Conservation (phyloP, 805 yeast genomes). For the Zygoascus ofunaensis region DNA sequence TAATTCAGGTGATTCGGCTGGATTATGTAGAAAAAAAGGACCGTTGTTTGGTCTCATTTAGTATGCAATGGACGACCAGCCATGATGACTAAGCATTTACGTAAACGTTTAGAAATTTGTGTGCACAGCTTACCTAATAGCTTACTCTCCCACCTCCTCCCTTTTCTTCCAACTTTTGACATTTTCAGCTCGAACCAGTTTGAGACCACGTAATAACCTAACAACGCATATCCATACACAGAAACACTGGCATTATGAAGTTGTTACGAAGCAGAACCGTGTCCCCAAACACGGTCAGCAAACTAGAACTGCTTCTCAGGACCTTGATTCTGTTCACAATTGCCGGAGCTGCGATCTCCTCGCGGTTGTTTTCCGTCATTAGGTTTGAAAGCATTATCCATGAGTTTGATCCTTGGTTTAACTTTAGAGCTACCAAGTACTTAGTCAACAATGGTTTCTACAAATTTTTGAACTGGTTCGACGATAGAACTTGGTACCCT, state of each 20-base stretch:
- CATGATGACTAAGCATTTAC: no score
- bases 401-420: slow-evolving; percentile 64
- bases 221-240: no score
- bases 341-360: slow-evolving; percentile 85
- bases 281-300: slow-evolving; percentile 2
- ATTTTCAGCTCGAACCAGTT: no score
- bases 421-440: slow-evolving; percentile 91
- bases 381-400: slow-evolving; percentile 94
- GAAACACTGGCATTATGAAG: neutral
- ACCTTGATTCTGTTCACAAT: slow-evolving; percentile 62
- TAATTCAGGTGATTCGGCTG: no score
- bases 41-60: no score
- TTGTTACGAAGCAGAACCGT: neutral
- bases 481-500: slow-evolving; percentile 98
- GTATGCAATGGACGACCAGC: no score
- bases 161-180: no score
- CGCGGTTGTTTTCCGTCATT: slow-evolving; percentile 91
- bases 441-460: slow-evolving; percentile 75
- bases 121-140: no score
- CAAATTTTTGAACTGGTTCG: slow-evolving; percentile 96
- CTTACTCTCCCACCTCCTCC: no score
- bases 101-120: no score
- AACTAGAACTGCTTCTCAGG: slow-evolving; percentile 38
- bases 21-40: no score
- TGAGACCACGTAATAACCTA: no score